Base-by-base conservation (phyloP, 1,284 basidiomycete species). In the Boletus semigastroideus region DNA sequence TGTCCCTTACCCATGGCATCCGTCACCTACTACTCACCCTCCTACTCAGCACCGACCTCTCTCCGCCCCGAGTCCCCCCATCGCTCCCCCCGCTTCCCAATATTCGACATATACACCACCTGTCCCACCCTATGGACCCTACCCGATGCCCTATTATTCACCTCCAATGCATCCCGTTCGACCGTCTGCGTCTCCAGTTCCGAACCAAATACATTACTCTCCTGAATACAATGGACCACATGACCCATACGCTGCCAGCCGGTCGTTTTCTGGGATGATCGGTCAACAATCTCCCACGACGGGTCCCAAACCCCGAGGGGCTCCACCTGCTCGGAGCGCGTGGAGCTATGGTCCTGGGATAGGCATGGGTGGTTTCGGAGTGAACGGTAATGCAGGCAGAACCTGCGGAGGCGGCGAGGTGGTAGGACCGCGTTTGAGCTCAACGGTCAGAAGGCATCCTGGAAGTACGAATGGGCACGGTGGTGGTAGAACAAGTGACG, bases 321-420 rank as follows among this genome's bases (percentile, higher is more conserved):
- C 77, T n/a, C 74, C 74, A 12, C 70, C 75, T 49, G 65, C 73
- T 31, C 75, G 81, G 38, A 71, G 74, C 38, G 70, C 81, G 8
- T 88, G 86, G 85, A 87, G 78, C 59, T 87, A 81, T 63, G 85
- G 85, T 6, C 82, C 87, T 55, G 84, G 85, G 9, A 65, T 79
- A 34, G 73, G 78, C 28, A 70, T 73, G 58, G 72, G 77, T 46
- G 74, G 78, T 41, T 70, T 65, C 53, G 65, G 61, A 54, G 45
- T 72, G 25, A 69, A 68, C n/a, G 58, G 61, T 2, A 57, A 47
- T 40, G 42, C 39, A 37, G 40, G 54, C 30, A 57, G 60, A 40
- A 48, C 67, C 2, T 37, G 58, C 50, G 61, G 55, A 46, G 57
- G 65, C 43, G 74, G 73, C 3, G 78, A 85, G 46, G 70, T 75